Base-by-base conservation (phyloP, 108 stramenopile species). In the Discostella stelligeroides region DNA sequence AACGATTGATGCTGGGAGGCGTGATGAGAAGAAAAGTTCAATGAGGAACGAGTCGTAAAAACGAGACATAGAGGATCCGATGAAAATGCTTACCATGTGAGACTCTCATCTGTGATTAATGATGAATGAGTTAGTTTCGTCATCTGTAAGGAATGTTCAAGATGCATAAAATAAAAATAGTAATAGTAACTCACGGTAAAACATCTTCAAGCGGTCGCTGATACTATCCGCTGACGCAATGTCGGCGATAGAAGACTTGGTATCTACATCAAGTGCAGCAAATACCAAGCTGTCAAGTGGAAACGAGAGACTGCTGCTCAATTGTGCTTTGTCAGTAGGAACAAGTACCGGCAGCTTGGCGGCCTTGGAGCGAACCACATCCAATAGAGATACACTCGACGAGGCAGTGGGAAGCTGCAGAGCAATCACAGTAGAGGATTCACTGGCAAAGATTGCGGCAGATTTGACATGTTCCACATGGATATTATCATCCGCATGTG, bases 171-270 rank as follows among this genome's bases (percentile, higher is more conserved):
- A 28, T 11, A 7, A 20, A n/a, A n/a, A n/a, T n/a, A n/a, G n/a
- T 7, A 53, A 21, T 4, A 21, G 9, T 24, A 54, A 49, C 70
- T 92, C 91, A 62, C 89, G 91, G 30, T 88, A 90, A 63, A 86
- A 92, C 63, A 90, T 64, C 70, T 92, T 92, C 75, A 76, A 60
- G 5, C 91, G 77, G 58, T 92, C 91, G 18, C 84, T 84, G 15
- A 53, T 17, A 5, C 76, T 79, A 20, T 39, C 64, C 1, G 85
- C 84, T 13, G 87, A 88, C 1, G 91, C 91, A 54, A 89, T 62
- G 73, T 88, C 86, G 9, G 73, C 88, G 3, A 89, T 75, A 5
- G 81, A 79, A 10, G 28, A 15, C 14, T 66, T 74, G 37, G 88
- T 84, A 40, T 25, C 41, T 23, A 80, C 72, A 10, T 77, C 81